A percentile compares a stretch with the other conserved stretches of the same genome.
Conservation (phyloP, 805 yeast species). For the Saccharomyces mikatae region DNA sequence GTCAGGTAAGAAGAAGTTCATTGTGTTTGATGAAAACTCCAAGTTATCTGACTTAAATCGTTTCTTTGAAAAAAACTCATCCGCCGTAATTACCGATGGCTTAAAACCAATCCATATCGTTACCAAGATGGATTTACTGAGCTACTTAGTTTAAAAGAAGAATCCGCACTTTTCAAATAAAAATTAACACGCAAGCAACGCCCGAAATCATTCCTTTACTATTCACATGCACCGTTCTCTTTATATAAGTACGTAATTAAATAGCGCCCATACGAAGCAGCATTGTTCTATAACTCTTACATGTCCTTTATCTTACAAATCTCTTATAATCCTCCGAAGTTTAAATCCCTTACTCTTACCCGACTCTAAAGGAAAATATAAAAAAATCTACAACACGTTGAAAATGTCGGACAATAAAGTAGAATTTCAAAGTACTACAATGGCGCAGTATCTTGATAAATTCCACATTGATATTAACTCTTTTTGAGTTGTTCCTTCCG, state of each 20-base stretch:
- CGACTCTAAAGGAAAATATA: background rate
- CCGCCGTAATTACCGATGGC: conserved; percentile 75
- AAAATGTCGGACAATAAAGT: background rate
- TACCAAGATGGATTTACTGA: conserved; percentile 76
- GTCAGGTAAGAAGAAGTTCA: conserved; percentile 58
- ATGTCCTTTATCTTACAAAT: background rate
- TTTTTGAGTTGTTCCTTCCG: background rate
- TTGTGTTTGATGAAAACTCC: conserved; percentile 56
- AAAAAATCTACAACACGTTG: background rate
- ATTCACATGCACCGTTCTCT: background rate
- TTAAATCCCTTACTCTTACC: background rate
- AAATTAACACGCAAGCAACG: background rate
- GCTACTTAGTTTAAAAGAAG: conserved; percentile 32
- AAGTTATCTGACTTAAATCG: conserved; percentile 59
- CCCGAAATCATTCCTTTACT: background rate
- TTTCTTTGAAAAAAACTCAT: conserved; percentile 78
- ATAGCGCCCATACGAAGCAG: background rate
- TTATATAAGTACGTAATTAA: background rate
- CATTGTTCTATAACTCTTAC: background rate
- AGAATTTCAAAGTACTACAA: background rate
- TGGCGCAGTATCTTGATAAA: background rate
- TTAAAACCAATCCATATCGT: conserved; percentile 74
- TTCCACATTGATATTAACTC: background rate
- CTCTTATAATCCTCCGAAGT: background rate
- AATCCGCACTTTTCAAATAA: background rate